Conservation (phyloP, 176 grass and related monocot genomes). For the Cenchrus fungigraminus region DNA sequence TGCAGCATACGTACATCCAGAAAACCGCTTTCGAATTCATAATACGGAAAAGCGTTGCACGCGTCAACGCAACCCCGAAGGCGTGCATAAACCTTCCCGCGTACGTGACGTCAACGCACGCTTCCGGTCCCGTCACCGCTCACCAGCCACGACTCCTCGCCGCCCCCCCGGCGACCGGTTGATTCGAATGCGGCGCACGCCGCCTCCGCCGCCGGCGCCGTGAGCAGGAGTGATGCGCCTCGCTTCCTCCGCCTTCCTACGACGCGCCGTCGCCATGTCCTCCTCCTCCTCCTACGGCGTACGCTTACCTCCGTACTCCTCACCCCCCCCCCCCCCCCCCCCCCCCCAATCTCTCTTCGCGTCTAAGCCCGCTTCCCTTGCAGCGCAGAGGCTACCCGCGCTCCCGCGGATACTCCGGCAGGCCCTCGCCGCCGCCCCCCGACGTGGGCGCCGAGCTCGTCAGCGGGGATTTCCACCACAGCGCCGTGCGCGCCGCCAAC, state of each 20-base stretch:
- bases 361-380: slow-evolving; percentile 25
- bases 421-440: slow-evolving; percentile 26
- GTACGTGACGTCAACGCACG: background rate
- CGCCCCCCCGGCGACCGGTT: background rate
- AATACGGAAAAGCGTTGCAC: background rate
- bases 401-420: slow-evolving; percentile 28
- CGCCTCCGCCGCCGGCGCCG: slow-evolving; percentile 17
- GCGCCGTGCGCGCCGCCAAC: slow-evolving; percentile 46
- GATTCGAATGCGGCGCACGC: slow-evolving; percentile 36
- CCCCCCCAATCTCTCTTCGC: slow-evolving; percentile 10
- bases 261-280: slow-evolving; percentile 53
- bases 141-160: background rate
- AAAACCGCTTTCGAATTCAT: background rate
- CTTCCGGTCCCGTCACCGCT: slow-evolving; percentile 21
- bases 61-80: background rate
- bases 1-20: background rate
- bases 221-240: slow-evolving; percentile 42
- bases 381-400: slow-evolving; percentile 52
- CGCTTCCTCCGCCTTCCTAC: slow-evolving; percentile 22
- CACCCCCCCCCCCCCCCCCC: background rate
- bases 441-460: slow-evolving; percentile 25
- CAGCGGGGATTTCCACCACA: slow-evolving; percentile 49
- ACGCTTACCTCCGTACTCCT: background rate
- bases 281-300: slow-evolving; percentile 42
- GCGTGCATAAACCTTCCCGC: background rate